These are phyloP conservation scores for Aquanectria penicillioides DNA, from an alignment of 2,329 filamentous ascomycete genomes.

Conservation along the genomic window DNA sequence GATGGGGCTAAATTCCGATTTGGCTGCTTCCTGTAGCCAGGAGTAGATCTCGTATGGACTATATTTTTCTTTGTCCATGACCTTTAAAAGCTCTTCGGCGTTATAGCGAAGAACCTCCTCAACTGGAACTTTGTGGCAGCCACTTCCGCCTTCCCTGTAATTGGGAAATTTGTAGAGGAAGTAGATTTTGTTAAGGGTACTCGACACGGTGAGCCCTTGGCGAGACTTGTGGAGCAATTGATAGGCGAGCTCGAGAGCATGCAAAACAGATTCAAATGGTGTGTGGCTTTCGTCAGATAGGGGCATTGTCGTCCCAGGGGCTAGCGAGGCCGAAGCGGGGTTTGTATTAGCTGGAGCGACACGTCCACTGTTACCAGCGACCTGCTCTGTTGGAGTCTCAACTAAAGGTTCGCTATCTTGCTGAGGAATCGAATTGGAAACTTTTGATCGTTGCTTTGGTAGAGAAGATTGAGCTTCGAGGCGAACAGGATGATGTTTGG, in stretches of 20 bases:
- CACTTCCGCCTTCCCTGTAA: constrained; percentile 39
- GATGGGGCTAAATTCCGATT: constrained; percentile 39
- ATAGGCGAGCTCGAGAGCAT: constrained; percentile 38
- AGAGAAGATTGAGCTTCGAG: constrained; percentile 25
- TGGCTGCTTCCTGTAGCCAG: constrained; percentile 47
- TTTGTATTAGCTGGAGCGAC: constrained; percentile 11
- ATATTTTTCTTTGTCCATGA: constrained; percentile 49
- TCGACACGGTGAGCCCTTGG: constrained; percentile 33
- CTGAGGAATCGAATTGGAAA: constrained; percentile 30
- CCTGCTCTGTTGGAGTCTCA: constrained; percentile 17
- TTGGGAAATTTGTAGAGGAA: constrained; percentile 45
- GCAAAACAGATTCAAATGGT: constrained; percentile 42
- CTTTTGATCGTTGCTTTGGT: constrained; percentile 25
- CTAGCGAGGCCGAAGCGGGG: constrained; percentile 1
- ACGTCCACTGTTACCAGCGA: constrained; percentile 9
- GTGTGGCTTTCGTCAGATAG: constrained; percentile 21
- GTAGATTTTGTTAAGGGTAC: constrained; percentile 45
- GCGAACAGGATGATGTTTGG: constrained; percentile 26
- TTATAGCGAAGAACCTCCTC: constrained; percentile 58
- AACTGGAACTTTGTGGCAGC: constrained; percentile 53
- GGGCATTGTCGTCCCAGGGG: background rate
- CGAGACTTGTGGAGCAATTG: constrained; percentile 28
- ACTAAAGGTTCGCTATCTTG: too few relatives aligned
- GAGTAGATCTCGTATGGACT: constrained; percentile 43
- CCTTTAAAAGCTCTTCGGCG: constrained; percentile 50